Percentiles rank a stretch among this genome's conserved stretches.
These are phyloP conservation scores for Fraxinus greggii DNA, from an alignment of 305 asterid species.

Conservation along the genomic window DNA sequence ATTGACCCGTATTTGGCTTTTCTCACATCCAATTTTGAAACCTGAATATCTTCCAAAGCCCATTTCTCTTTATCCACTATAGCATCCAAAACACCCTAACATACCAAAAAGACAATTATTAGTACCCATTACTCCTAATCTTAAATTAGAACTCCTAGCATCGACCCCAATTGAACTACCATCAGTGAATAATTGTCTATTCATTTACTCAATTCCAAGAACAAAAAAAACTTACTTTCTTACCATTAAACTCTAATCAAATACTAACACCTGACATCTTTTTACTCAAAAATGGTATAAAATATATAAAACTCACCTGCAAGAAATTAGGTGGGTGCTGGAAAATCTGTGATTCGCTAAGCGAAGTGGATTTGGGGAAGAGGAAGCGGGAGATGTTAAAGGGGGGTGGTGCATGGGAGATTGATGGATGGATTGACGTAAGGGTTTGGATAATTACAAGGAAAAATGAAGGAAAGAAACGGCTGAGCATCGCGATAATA, in stretches of 20 bases:
- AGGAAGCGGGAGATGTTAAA: slow-evolving; percentile 58
- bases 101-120: not conserved
- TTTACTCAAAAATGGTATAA: not conserved
- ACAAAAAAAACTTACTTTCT: not conserved
- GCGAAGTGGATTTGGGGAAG: slow-evolving; percentile 46
- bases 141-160: not conserved
- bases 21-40: slow-evolving; percentile 53
- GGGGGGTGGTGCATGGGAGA: slow-evolving; percentile 35
- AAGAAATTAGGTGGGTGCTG: slow-evolving; percentile 41
- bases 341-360: slow-evolving; percentile 30
- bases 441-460: slow-evolving; percentile 27
- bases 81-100: slow-evolving; percentile 56
- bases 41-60: slow-evolving; percentile 54
- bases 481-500: slow-evolving; percentile 3
- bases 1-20: slow-evolving; percentile 47
- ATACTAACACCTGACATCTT: not conserved
- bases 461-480: slow-evolving; percentile 13
- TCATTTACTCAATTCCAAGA: not conserved
- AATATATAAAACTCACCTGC: slow-evolving; percentile 36
- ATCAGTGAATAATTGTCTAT: not conserved
- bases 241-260: slow-evolving; percentile 6
- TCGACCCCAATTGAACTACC: not conserved
- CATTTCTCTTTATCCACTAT: slow-evolving; percentile 63
- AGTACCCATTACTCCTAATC: not conserved
- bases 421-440: slow-evolving; percentile 32